Base-by-base conservation (phyloP, 2,329 filamentous ascomycete genomes). In the Capronia epimyces region DNA sequence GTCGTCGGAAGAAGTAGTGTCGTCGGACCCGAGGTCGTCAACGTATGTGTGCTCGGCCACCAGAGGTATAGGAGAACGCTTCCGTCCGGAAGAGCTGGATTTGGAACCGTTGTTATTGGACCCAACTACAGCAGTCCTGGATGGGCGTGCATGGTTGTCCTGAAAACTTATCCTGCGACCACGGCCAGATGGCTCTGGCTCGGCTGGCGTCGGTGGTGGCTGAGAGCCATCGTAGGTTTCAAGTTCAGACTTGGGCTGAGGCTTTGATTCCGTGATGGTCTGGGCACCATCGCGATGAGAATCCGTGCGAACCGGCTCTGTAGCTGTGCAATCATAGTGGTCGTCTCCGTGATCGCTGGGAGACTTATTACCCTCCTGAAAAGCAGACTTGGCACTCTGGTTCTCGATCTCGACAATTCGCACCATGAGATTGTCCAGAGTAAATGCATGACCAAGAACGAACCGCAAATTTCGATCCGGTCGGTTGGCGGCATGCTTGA, bases 341-440 rank as follows among this genome's bases (percentile, higher is more conserved):
- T 46, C 40, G 16, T 45, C 16, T 29, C n/a, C 50, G 15, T 56
- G 36, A 12, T 46, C 32, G 32, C 44, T 49, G 2, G 54, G 48
- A 4, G 50, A 27, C 20, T 50, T 44, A 24, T 18, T 34, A n/a
- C 44, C 53, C 45, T 56, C 50, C 13, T 46, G 22, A 29, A 56
- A 58, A 1, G 27, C 31, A 1, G 50, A 53, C 16, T 55, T 52
- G 21, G 53, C 55, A n/a, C 39, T 46, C 29, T 52, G 43, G 41
- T 60, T 58, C 42, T 58, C 56, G 22, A 60, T 60, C 41, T 60
- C 55, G 37, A 60, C 56, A 22, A 60, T 60, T 5, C 58, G 50
- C 2, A 60, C 47, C 43, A 58, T 58, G 2, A 60, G 32, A 27
- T 58, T 58, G 39, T 60, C 58, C 2, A 60, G 56, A 1, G 58